Evolutionary conservation across 495 filamentous ascomycete genomes (phyloP).

Genomic region (Penicillium cinerascens): DNA sequence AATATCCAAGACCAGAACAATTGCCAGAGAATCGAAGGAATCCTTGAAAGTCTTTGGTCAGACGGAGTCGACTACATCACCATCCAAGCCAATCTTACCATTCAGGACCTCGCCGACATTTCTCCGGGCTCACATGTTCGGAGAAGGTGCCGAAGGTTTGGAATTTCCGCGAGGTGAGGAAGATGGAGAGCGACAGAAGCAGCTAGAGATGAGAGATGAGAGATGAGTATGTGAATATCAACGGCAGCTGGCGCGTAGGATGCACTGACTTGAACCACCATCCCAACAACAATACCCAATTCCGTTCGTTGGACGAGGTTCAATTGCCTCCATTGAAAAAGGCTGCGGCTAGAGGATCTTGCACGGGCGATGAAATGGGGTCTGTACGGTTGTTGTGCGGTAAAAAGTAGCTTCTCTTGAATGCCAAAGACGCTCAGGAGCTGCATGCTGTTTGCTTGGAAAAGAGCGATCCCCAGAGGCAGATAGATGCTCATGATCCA

Average conservation of each 20-base stretch:
- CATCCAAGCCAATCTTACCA: constrained; percentile 37
- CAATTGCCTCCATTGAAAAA: constrained; percentile 27
- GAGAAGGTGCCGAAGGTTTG: constrained; percentile 50
- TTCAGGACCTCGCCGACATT: constrained; percentile 50
- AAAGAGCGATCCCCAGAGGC: background rate
- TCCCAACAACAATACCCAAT: constrained; percentile 47
- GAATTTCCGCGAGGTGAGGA: constrained; percentile 58
- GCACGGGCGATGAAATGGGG: background rate
- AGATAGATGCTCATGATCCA: constrained; percentile 43
- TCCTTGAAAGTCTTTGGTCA: constrained; percentile 25
- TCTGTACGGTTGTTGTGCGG: constrained; percentile 6
- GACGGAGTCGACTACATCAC: background rate
- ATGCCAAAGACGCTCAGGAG: constrained; percentile 50
- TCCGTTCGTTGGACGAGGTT: constrained; percentile 46
- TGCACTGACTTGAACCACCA: constrained; percentile 48
- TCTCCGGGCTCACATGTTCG: constrained; percentile 36
- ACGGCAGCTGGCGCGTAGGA: background rate
- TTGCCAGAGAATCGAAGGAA: constrained; percentile 60
- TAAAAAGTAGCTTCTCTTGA: constrained; percentile 12
- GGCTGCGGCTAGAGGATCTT: background rate
- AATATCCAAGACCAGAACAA: constrained; percentile 56
- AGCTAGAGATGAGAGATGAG: too few relatives aligned
- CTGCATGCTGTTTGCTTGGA: constrained; percentile 50
- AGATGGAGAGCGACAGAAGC: constrained; percentile 52
- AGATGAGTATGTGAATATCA: background rate